Conservation (phyloP, 164 flowering plant genomes). For the Macadamia tetraphylla region DNA sequence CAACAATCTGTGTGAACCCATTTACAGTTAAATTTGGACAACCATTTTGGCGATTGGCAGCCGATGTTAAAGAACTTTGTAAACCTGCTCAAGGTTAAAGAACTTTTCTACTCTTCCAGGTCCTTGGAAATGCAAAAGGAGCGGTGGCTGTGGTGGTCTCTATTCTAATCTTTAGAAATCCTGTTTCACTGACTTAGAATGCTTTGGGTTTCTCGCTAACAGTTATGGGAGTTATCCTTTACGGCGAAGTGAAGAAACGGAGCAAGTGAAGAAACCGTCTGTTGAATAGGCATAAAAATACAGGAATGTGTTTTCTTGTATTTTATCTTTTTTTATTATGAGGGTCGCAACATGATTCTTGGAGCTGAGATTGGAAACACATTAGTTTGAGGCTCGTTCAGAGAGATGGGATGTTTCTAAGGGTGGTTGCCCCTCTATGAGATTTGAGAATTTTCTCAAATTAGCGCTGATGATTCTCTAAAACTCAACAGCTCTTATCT, state of each 20-base stretch:
- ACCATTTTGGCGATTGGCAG: no score
- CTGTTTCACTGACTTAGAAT: conserved; percentile 66
- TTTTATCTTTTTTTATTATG: background rate
- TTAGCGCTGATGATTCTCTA: no score
- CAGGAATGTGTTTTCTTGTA: background rate
- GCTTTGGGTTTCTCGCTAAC: conserved; percentile 62
- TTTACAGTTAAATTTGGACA: no score
- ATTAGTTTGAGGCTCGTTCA: no score
- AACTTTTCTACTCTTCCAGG: no score
- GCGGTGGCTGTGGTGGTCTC: conserved; percentile 75
- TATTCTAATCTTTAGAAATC: conserved; percentile 59
- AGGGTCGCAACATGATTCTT: background rate
- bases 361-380: background rate
- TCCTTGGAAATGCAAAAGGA: conserved; percentile 26
- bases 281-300: background rate
- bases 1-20: no score
- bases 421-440: no score
- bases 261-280: conserved; percentile 21
- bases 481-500: no score
- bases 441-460: no score
- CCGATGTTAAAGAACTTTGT: no score
- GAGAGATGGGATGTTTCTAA: no score
- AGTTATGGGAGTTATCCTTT: conserved; percentile 9
- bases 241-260: conserved; percentile 69
- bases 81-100: no score